Evolutionary conservation across 179 eudicot species (phyloP), one percentile per base, ranked within the genome.

Genomic region (Beta macrorhiza): DNA sequence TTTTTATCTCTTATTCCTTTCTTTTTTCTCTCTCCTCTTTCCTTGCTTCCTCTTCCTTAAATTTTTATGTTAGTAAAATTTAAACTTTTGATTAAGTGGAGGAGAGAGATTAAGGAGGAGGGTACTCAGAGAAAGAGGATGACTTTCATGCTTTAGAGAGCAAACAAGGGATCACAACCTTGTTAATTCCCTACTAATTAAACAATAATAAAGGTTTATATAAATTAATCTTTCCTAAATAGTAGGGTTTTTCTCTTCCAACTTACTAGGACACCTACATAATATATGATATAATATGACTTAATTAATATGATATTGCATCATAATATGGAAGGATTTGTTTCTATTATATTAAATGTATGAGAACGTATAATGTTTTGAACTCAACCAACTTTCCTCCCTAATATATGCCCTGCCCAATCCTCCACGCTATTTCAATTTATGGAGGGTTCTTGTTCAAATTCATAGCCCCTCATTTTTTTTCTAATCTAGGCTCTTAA

Each of bases 101-200:
- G 70, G 14, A 75, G 78, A 84, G 81, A 84, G 83, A 73, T 29
- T 55, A 80, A 77, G 78, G 75, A 81, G 80, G 80, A 74, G 64
- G 71, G 75, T 12, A 77, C 15, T 80, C 86, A 84, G 84, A 76
- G 77, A 84, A 81, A 84, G 84, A 81, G 82, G 68, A 51, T 81
- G 82, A 84, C 56, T 72, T 29, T 51, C 55, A 62, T 61, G 72
- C 57, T 75, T 63, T 70, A 76, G 62, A 74, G 78, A 72, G 76
- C 62, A 73, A 80, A 84, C 78, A 78, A 84, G 78, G 64, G 59
- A 64, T 78, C 87, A 81, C 87, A 81, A 84, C 79, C 82, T 84
- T 81, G 84, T 81, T 73, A 53, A 73, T 73, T 65, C 63, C 42
- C 67, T 65, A 72, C 80, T 76, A 68, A 58, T 75, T 75, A 72